These are phyloP conservation scores for Claviceps cyperi DNA, from an alignment of 2,329 filamentous ascomycete species.

Conservation along the genomic window DNA sequence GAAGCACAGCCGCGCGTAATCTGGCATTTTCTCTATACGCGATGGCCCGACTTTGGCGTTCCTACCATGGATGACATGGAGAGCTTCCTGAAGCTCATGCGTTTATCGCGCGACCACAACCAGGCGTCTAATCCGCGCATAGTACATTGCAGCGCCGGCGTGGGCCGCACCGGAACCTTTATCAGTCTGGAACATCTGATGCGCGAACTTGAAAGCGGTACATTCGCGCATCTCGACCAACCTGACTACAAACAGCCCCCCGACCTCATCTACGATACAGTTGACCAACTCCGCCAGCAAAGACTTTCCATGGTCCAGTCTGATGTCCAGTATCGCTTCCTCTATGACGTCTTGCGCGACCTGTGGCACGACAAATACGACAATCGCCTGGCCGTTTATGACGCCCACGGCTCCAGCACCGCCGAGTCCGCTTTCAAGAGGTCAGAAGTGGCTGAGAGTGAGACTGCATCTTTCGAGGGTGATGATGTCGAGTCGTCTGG, in stretches of 20 bases:
- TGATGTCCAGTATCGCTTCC: conserved; percentile 68
- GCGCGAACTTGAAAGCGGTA: conserved; percentile 63
- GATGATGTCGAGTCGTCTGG: background rate
- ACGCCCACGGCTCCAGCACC: conserved; percentile 19
- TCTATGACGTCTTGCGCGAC: conserved; percentile 75
- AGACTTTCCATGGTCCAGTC: conserved; percentile 92
- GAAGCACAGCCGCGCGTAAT: conserved; percentile 42
- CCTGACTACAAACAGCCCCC: conserved; percentile 29
- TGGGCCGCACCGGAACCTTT: conserved; percentile 88
- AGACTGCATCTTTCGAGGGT: conserved; percentile 21
- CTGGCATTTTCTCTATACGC: conserved; percentile 73
- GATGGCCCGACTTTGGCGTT: conserved; percentile 84
- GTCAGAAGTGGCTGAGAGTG: conserved; percentile 32
- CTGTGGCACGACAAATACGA: conserved; percentile 55
- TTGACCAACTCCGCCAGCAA: conserved; percentile 72
- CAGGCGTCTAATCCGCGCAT: conserved; percentile 53
- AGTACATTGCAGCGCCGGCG: conserved; percentile 79
- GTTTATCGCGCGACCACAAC: conserved; percentile 45
- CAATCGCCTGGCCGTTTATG: conserved; percentile 15
- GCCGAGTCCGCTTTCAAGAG: conserved; percentile 38
- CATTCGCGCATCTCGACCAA: conserved; percentile 28
- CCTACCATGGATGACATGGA: conserved; percentile 53
- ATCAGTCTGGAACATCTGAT: conserved; percentile 90
- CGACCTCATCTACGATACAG: conserved; percentile 65
- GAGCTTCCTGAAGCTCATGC: conserved; percentile 55